Base-by-base conservation (phyloP, 441 rosid genomes). In the Erodium trifolium region DNA sequence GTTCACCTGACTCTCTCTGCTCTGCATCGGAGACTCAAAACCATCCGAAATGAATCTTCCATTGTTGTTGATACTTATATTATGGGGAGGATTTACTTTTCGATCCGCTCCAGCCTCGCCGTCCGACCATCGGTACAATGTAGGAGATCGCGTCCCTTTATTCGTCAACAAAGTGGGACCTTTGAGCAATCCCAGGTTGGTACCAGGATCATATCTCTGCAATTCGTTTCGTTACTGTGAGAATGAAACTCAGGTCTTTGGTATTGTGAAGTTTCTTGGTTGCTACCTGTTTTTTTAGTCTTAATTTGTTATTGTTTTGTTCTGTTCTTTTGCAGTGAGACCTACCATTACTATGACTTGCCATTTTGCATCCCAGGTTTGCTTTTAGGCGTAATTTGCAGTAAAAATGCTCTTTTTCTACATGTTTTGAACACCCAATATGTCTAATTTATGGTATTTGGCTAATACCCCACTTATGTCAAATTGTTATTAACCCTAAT, bases 341-440 rank as follows among this genome's bases (percentile, higher is more conserved):
- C 95, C n/a, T 91, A 93, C 73, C 78, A 69, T 43, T 93, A 82
- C 77, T 87, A 88, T 62, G 90, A 84, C 68, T 79, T 93, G 71
- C 97, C 96, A 2, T 88, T 89, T 67, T 93, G 97, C 79, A 76
- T 43, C 65, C 88, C 88, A 91, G 97, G 97, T 93, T 81, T 82
- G 93, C 16, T n/a, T 71, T 78, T 74, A 51, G 71, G 47, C 73
- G 39, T 59, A 59, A 23, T 59, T 59, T 59, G 63, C 31, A 17
- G 31, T 59, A 59, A 59, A 59, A 1, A 19, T 59, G 63, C 63
- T 5, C 12, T 7, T 59, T 59, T 59, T 13, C 27, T 59, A 17
- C 63, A 18, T n/a, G 11, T 57, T 17, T 57, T 59, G 63, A 59
- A 59, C n/a, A 59, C 63, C 63, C 63, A 17, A 59, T 59, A 0